phyloP scores from a whole-genome alignment of 176 grass and related monocot species.

The Miscanthus lutarioriparius region DNA sequence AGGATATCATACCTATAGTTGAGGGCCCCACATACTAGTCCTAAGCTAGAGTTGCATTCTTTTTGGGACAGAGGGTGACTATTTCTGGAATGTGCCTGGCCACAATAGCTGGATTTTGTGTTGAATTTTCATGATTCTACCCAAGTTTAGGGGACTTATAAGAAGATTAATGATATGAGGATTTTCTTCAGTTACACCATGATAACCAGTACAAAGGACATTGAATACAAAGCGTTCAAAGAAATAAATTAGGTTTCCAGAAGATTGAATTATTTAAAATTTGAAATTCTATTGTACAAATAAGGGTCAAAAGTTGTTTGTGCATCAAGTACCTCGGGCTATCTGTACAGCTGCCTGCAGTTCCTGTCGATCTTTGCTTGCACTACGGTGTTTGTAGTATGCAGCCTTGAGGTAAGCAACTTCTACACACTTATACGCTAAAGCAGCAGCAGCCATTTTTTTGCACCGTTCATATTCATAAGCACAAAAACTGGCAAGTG shows the following conservation, averaged over 20 bases:
- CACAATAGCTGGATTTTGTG: background rate
- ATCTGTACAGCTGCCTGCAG: slow-evolving; percentile 58
- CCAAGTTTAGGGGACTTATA: background rate
- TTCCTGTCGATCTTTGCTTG: slow-evolving; percentile 67
- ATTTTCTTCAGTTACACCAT: background rate
- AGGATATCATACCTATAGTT: background rate
- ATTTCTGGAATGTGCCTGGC: background rate
- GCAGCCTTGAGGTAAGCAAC: slow-evolving; percentile 84
- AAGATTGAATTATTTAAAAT: background rate
- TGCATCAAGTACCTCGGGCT: slow-evolving; percentile 55
- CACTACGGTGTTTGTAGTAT: slow-evolving; percentile 69
- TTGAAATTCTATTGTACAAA: slow-evolving; percentile 18
- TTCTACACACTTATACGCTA: slow-evolving; percentile 92
- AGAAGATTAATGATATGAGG: background rate
- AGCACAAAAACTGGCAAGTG: slow-evolving; percentile 74
- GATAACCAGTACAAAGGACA: slow-evolving; percentile 13
- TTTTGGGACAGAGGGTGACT: background rate
- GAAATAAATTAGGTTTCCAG: background rate
- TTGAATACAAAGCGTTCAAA: slow-evolving; percentile 9
- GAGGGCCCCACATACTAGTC: background rate
- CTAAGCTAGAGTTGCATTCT: background rate
- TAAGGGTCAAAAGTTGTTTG: slow-evolving; percentile 10
- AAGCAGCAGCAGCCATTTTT: slow-evolving; percentile 71
- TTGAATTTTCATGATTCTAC: slow-evolving; percentile 17
- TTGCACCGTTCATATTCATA: slow-evolving; percentile 71